Percentiles rank a stretch among this genome's conserved stretches.
Evolutionary conservation across 2,329 filamentous ascomycete genomes (phyloP).

Genomic region (Pseudogymnoascus sp.): DNA sequence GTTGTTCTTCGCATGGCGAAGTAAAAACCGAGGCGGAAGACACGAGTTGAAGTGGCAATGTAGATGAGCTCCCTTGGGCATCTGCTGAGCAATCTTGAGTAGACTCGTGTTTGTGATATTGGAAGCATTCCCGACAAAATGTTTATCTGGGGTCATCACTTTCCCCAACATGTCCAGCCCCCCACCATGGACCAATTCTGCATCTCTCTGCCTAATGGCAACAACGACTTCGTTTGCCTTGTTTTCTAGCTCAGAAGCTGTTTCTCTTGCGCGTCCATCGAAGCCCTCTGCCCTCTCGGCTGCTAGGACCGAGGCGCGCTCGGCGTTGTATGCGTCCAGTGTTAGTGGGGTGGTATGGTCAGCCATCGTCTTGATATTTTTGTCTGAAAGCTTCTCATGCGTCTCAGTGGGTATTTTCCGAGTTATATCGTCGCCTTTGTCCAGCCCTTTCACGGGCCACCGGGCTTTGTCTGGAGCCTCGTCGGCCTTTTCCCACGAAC

Average conservation of each 20-base stretch:
- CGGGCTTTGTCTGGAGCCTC: background rate
- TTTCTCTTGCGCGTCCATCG: slow-evolving; percentile 21
- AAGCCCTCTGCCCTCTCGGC: slow-evolving; percentile 24
- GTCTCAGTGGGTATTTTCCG: background rate
- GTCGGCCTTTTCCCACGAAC: background rate
- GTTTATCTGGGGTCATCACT: slow-evolving; percentile 36
- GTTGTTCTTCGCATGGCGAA: slow-evolving; percentile 47
- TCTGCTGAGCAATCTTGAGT: slow-evolving; percentile 45
- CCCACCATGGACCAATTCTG: slow-evolving; percentile 20
- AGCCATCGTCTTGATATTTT: background rate
- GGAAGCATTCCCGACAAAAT: slow-evolving; percentile 49
- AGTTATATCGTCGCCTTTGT: background rate
- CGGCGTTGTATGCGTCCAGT: slow-evolving; percentile 8
- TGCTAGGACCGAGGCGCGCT: slow-evolving; percentile 13
- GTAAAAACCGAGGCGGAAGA: slow-evolving; percentile 51
- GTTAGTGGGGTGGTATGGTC: background rate
- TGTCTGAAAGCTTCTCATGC: background rate
- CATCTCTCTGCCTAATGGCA: slow-evolving; percentile 24
- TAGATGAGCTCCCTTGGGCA: slow-evolving; percentile 67
- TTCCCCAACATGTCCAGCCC: slow-evolving; percentile 10
- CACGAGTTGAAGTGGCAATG: slow-evolving; percentile 77
- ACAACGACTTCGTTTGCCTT: slow-evolving; percentile 23
- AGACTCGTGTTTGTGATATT: slow-evolving; percentile 50
- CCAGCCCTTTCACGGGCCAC: background rate
- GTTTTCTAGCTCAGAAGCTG: slow-evolving; percentile 23